Evolutionary conservation across 495 filamentous ascomycete species (phyloP), one percentile per base, ranked within the genome.

Genomic region (Hyaloscypha variabilis): DNA sequence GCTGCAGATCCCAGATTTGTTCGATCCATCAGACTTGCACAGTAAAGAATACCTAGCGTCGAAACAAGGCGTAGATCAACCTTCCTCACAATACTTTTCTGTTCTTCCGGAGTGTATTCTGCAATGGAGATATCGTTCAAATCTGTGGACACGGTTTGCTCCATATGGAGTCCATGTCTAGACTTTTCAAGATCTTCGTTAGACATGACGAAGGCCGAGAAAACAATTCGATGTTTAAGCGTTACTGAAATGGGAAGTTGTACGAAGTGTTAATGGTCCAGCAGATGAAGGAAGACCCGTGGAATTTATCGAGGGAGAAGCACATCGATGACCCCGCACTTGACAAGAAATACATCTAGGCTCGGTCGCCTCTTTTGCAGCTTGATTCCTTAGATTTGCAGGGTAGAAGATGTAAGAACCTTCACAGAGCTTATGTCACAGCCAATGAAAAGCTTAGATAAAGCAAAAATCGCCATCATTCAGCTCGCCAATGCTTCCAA

Each of bases 11-110:
- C 80, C 67, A 91, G 68, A 72, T 92, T 92, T 8, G 87, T 90
- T 3, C 89, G 76, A 72, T 91, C 89, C 84, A 92, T 88, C 60
- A 91, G 71, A 30, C 79, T 83, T 62, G 88, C 78, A 67, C 83
- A 87, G 73, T 91, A 91, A 70, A 90, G 79, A 66, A 85, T 72
- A 8, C 89, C 89, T 3, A 86, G 78, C 29, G 86, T 90, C 0
- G 83, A 73, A 31, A 91, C 86, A 10, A 92, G 77, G 0, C 89
- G 84, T 30, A 79, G 68, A 69, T 92, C 89, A 70, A 91, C 75
- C 4, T 83, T 81, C 21, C 80, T 78, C 54, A 90, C 85, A 70
- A 92, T 81, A 19, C 30, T 54, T 65, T 71, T 75, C 65, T 80
- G 69, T 65, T 82, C 76, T 36, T 70, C 65, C 1, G 57, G 63